phyloP scores from a whole-genome alignment of 306 rosid species.

The barrel medic (Medicago truncatula) region MtrunA17r5.0-ANR NC_053042.1:41808001-41808500 shows the following conservation, averaged over 20 bases:
- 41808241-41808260: constrained; percentile 51
- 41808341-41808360: constrained; percentile 51
- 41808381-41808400: constrained; percentile 57
- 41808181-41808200: constrained; percentile 50
- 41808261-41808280: constrained; percentile 51
- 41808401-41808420: constrained; percentile 49
- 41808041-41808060: constrained; percentile 55
- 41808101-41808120: constrained; percentile 52
- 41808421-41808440: constrained; percentile 57
- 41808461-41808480: constrained; percentile 48
- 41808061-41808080: constrained; percentile 53
- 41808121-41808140: constrained; percentile 89
- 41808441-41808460: constrained; percentile 53
- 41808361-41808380: constrained; percentile 52
- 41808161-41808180: constrained; percentile 71
- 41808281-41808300: constrained; percentile 49
- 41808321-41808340: constrained; percentile 50
- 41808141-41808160: constrained; percentile 78
- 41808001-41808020: constrained; percentile 48
- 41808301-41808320: constrained; percentile 53
- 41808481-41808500: constrained; percentile 53
- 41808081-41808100: constrained; percentile 62
- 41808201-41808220: constrained; percentile 48
- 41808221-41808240: constrained; percentile 48
- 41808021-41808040: constrained; percentile 50